Evolutionary conservation across 1,139 yeast genomes (phyloP), one percentile per base, ranked within the genome.

Genomic region (Nadsonia starkeyi-henricii): DNA sequence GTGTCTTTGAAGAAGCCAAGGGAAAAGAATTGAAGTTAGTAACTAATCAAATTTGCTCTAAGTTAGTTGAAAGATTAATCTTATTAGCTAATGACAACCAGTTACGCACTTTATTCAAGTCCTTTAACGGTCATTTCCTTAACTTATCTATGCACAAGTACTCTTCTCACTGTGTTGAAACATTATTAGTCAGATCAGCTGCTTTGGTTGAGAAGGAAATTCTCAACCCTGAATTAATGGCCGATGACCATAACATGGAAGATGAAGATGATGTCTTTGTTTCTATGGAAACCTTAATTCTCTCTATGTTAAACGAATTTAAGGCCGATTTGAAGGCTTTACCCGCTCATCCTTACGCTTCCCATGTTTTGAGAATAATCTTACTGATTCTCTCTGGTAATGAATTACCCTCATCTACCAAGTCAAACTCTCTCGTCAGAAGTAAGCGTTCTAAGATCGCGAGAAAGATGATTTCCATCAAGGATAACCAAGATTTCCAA

Each of bases 11-110:
- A 56, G 99, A 91, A 68, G 77, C 89, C 30, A 73, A 74, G 50
- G 96, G 96, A 5, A 88, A 89, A 58, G 98, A 91, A 65, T 70
- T 93, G 57, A 91, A 91, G 64, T 72, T 91, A 47, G 96, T 85
- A 9, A 89, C 96, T 2, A 89, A 91, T 61, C 97, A 89, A 60
- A 85, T 89, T 50, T 88, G 96, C 61, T 89, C 97, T 19, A 91
- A 91, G 62, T 73, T 91, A 52, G 74, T 91, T 72, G 99, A 91
- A 66, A 73, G 97, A 61, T 68, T 91, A 53, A 75, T 89, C n/a
- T 66, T 85, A 45, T 69, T 72, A 37, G 82, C 89, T 17, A 71
- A 74, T 41, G 81, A 79, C 53, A 68, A 65, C 18, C 95, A 88
- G 62, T 65, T 86, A 53, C 80, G 62, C 63, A 53, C 69, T 41